Evolutionary conservation across 305 asterid species (phyloP), one percentile per base, ranked within the genome.

Genomic region (Galium porrigens): DNA sequence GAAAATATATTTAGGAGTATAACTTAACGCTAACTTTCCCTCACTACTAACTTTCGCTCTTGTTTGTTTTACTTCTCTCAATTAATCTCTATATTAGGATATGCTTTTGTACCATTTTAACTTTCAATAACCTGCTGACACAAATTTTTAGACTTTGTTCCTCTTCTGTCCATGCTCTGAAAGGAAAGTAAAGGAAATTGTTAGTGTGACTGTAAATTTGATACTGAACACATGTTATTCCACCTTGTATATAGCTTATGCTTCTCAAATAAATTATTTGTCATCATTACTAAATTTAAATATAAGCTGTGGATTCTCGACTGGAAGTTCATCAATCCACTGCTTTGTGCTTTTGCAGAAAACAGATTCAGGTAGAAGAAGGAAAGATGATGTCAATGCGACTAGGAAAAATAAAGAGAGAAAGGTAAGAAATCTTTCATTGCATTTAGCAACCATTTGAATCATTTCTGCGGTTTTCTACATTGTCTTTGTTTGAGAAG

Each of bases 321-420:
- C 49, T 17, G 9, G 12, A 32, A 15, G 34, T 49, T 6, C 4
- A 58, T 15, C 15, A 34, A 34, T 17, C 29, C 37, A 64, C 22
- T 64, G 60, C 42, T 18, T 63, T 55, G n/a, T 64, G 68, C 68
- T 63, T 65, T 63, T 79, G 71, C 83, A 86, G 96, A 88, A 79
- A 89, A 88, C 85, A 53, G 97, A 88, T 73, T 76, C 74, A 62
- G 77, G 73, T 80, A 85, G 78, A 85, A 83, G 88, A 76, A 82
- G 85, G 77, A 88, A 90, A 71, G 91, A 86, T 30, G 96, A 90
- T 37, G 70, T 83, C 64, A 82, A 49, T 67, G 72, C 81, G 57
- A 20, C 69, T 58, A 81, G 94, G 81, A 90, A 81, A 77, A 75
- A 58, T 42, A 90, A 82, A 77, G 95, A 89, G 44, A 79, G 84